A percentile compares a stretch with the other conserved stretches of the same genome.
Evolutionary conservation across 2,329 filamentous ascomycete genomes (phyloP).

Genomic region (Cryphonectria nitschkei): DNA sequence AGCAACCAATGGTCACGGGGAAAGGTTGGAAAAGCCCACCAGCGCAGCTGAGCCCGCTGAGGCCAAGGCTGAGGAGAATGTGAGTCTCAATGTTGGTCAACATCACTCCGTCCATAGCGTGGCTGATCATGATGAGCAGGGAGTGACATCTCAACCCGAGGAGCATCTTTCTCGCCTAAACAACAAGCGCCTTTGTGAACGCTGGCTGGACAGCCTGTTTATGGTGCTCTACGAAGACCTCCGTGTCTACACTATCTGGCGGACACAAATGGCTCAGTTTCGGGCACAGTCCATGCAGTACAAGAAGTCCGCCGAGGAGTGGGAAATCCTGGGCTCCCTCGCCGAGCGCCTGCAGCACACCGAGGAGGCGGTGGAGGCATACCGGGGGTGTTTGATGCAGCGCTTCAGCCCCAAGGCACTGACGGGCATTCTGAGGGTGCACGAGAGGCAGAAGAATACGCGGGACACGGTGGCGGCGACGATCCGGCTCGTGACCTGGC

Average conservation of each 20-base stretch:
- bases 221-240: constrained; percentile 99
- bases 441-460: constrained; percentile 78
- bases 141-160: constrained; percentile 58
- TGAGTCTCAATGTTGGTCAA: constrained; percentile 42
- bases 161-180: constrained; percentile 87
- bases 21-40: constrained; percentile 73
- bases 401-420: constrained; percentile 94
- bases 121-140: constrained; percentile 46
- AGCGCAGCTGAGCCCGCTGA: constrained; percentile 78
- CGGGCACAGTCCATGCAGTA: constrained; percentile 92
- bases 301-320: constrained; percentile 95
- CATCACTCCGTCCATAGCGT: constrained; percentile 31
- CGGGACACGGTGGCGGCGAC: constrained; percentile 81
- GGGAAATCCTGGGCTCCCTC: constrained; percentile 94
- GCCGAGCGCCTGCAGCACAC: constrained; percentile 91
- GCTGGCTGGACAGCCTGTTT: constrained; percentile 97
- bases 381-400: constrained; percentile 81
- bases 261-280: constrained; percentile 96
- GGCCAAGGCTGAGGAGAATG: constrained; percentile 76
- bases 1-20: constrained; percentile 43
- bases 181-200: constrained; percentile 95
- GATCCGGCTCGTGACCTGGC: constrained; percentile 93
- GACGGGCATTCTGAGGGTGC: constrained; percentile 78
- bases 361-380: constrained; percentile 91
- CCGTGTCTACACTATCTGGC: constrained; percentile 98